Evolutionary conservation across 2,329 filamentous ascomycete species (phyloP).

Genomic region (Aspergillus arachidicola): DNA sequence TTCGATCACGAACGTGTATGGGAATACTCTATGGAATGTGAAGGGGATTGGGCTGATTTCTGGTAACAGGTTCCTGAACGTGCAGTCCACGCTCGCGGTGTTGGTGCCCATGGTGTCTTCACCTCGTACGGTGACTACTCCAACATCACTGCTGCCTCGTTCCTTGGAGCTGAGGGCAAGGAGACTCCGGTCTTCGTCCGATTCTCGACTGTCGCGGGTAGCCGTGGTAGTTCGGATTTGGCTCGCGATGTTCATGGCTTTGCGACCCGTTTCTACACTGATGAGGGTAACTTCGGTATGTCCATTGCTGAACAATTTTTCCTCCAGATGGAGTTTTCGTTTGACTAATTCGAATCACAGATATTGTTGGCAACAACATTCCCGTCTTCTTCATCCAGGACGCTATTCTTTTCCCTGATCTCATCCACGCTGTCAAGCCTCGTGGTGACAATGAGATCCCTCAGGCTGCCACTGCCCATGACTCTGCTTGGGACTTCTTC

Average conservation of each 20-base stretch:
- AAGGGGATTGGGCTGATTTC: neutral
- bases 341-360: conserved; percentile 22
- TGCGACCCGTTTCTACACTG: conserved; percentile 69
- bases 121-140: conserved; percentile 67
- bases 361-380: conserved; percentile 44
- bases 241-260: conserved; percentile 75
- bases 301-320: neutral
- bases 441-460: conserved; percentile 44
- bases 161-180: conserved; percentile 61
- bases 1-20: conserved; percentile 71
- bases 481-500: conserved; percentile 58
- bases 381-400: conserved; percentile 49
- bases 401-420: conserved; percentile 45
- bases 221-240: conserved; percentile 68
- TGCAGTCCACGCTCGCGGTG: conserved; percentile 70
- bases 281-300: conserved; percentile 67
- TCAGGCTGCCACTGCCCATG: conserved; percentile 52
- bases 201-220: conserved; percentile 74
- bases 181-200: conserved; percentile 68
- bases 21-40: neutral
- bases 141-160: conserved; percentile 70
- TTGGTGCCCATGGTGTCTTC: conserved; percentile 70
- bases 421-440: conserved; percentile 48
- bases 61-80: conserved; percentile 58
- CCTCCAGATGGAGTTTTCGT: neutral